Percentiles rank a stretch among this genome's conserved stretches.
Conservation (phyloP, 768 basidiomycete species). For the Multifurca ochricompacta region DNA sequence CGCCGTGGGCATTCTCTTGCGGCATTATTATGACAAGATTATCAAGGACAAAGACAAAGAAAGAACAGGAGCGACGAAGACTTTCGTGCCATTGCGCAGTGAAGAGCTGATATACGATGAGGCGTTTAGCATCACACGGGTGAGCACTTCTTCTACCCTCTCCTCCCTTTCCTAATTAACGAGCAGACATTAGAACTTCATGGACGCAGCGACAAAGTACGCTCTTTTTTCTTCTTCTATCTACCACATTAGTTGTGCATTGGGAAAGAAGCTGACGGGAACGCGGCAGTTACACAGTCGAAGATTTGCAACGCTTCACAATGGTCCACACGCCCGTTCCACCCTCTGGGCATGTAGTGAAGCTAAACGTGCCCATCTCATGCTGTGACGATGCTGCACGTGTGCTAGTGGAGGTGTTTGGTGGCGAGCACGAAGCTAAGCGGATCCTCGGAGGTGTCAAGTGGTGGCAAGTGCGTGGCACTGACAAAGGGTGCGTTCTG, state of each 20-base stretch:
- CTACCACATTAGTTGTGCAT: too few species aligned
- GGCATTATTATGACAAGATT: conserved; percentile 70
- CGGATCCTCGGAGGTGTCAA: conserved; percentile 79
- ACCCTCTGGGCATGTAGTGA: conserved; percentile 72
- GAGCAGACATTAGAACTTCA: conserved; percentile 49
- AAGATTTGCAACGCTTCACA: conserved; percentile 74
- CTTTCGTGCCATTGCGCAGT: conserved; percentile 36
- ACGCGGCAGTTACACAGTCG: conserved; percentile 65
- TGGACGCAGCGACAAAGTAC: conserved; percentile 62
- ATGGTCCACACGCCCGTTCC: conserved; percentile 76
- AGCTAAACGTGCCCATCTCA: conserved; percentile 62
- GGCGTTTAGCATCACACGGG: conserved; percentile 68
- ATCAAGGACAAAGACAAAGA: neutral
- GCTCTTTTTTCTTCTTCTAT: conserved; percentile 21
- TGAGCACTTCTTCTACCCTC: conserved; percentile 23
- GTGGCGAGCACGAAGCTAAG: conserved; percentile 65
- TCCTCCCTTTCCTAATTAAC: neutral
- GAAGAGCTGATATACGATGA: conserved; percentile 79
- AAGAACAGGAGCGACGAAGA: too few species aligned
- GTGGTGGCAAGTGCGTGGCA: conserved; percentile 92
- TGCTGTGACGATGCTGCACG: conserved; percentile 68
- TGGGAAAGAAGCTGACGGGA: too few species aligned
- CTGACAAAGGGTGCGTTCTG: conserved; percentile 57
- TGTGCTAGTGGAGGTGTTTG: conserved; percentile 66
- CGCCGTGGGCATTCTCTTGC: conserved; percentile 67